Conservation (phyloP, 768 basidiomycete species). For the Ramaria sp. region DNA sequence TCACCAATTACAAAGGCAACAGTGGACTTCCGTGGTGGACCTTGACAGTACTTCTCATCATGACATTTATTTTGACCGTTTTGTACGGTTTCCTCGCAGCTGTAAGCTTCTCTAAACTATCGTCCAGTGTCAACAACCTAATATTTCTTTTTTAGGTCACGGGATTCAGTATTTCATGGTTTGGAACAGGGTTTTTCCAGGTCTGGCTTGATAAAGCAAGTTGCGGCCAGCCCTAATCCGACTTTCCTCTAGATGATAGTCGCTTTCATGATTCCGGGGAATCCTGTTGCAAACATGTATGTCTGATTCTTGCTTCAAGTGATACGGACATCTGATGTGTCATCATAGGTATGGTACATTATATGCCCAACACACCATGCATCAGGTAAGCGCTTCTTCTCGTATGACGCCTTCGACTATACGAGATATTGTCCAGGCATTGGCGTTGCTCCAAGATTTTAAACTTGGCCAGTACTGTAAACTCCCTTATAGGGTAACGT, state of each 20-base stretch:
- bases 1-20: conserved; percentile 8
- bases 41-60: conserved; percentile 12
- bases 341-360: conserved; percentile 6
- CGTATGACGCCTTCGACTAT: background rate
- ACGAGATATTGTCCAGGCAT: conserved; percentile 9
- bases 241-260: conserved; percentile 8
- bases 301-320: background rate
- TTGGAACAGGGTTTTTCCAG: conserved; percentile 15
- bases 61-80: conserved; percentile 12
- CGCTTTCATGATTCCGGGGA: conserved; percentile 13
- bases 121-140: background rate
- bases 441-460: conserved; percentile 16
- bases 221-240: background rate
- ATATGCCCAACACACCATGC: conserved; percentile 13
- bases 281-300: conserved; percentile 15
- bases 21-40: conserved; percentile 18
- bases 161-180: conserved; percentile 12
- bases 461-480: conserved; percentile 18
- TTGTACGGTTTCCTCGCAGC: conserved; percentile 9
- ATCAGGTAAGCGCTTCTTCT: background rate
- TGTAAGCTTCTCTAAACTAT: conserved; percentile 8
- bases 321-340: too few species aligned
- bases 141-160: conserved; percentile 9
- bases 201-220: background rate
- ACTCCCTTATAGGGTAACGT: conserved; percentile 15